Base-by-base conservation (phyloP, 2,329 filamentous ascomycete species). In the Paecilomyces sp. region DNA sequence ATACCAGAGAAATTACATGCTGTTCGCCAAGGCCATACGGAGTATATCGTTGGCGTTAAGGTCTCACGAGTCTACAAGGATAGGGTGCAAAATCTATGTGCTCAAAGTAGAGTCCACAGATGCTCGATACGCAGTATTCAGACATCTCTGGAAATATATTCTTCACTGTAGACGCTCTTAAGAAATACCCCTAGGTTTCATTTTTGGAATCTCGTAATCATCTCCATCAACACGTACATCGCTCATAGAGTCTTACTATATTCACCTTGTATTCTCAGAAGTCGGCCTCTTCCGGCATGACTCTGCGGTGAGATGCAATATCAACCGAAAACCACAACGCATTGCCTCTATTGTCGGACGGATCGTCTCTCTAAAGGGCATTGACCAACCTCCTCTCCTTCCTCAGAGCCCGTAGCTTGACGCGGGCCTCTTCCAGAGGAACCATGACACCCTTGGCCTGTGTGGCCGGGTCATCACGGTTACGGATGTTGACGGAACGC, bases 401-500 rank as follows among this genome's bases (percentile, higher is more conserved):
- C 41, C 77, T 73, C 61, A 81, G 65, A 59, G 70, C 72, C 47
- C 65, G 68, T 57, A 88, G 72, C 74, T 84, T 83, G 66, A 74
- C 70, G 22, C 87, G 76, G 15, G 80, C 84, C 68, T 83, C 83
- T 52, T 86, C 82, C 2, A 88, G 74, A 12, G 84, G 83, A 34
- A 88, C 74, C 68, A 87, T 78, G 64, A 85, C 80, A 30, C 85
- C 85, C 76, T 84, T 80, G 64, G 84, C 81, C 73, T 88, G 85
- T 9, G 83, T 85, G 51, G 79, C 77, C 18, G 82, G 83, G 65
- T 87, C 83, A 66, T 88, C 85, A 57, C 85, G 77, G 72, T 87
- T 87, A 51, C 85, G 79, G 66, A 87, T 85, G 70, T 88, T 88
- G 62, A 87, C 84, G 3, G 81, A 80, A 60, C 82, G 77, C 22